Percentiles rank a stretch among this genome's conserved stretches.
Evolutionary conservation across 1,139 yeast genomes (phyloP).

Genomic region (Nakaseomyces sp.): DNA sequence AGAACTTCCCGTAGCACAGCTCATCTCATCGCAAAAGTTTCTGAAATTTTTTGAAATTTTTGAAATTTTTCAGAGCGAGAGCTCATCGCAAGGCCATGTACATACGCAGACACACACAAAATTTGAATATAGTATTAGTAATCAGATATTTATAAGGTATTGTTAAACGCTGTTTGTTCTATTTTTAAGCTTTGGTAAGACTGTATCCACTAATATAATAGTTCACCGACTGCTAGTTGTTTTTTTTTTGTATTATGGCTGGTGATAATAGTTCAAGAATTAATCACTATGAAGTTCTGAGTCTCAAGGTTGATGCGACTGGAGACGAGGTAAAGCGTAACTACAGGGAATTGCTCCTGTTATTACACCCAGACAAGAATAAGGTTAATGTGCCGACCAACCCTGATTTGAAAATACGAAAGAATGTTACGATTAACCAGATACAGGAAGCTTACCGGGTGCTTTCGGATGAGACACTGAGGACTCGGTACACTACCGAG

Average conservation of each 20-base stretch:
- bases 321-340: conserved; percentile 46
- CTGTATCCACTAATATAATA: too few species aligned
- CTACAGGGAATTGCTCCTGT: conserved; percentile 50
- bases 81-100: background rate
- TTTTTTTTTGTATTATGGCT: background rate
- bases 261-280: background rate
- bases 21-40: too few species aligned
- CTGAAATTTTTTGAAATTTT: background rate
- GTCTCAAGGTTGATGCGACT: conserved; percentile 36
- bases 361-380: conserved; percentile 69
- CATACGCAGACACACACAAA: too few species aligned
- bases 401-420: conserved; percentile 6
- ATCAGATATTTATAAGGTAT: too few species aligned
- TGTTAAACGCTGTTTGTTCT: too few species aligned
- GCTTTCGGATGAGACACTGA: conserved; percentile 35
- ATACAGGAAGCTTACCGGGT: conserved; percentile 55
- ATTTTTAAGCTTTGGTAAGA: too few species aligned
- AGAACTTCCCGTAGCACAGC: too few species aligned
- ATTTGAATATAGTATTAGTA: too few species aligned
- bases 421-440: conserved; percentile 31
- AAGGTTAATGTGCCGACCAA: conserved; percentile 12
- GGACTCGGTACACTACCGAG: conserved; percentile 43
- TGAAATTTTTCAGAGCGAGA: background rate
- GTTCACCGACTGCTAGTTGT: too few species aligned
- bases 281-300: conserved; percentile 46